Percentiles rank a stretch among this genome's conserved stretches.
Evolutionary conservation across 495 filamentous ascomycete genomes (phyloP).

Genomic region (Umbilicaria muhlenbergii): DNA sequence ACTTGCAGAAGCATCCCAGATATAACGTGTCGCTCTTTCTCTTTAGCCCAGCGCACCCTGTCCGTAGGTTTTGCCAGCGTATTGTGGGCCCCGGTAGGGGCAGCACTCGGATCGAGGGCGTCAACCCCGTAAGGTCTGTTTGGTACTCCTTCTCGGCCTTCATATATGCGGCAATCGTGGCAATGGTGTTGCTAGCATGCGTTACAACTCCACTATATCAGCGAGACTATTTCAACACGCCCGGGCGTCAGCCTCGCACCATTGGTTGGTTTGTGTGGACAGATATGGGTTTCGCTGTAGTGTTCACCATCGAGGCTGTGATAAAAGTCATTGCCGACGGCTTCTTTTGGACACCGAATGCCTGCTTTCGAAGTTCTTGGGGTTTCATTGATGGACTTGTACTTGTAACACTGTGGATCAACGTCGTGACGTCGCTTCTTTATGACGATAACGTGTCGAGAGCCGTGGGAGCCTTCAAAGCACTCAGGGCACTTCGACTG

Average conservation of each 20-base stretch:
- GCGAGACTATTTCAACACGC: conserved; percentile 53
- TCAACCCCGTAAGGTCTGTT: conserved; percentile 67
- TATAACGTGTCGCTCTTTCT: conserved; percentile 91
- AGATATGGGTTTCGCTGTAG: conserved; percentile 73
- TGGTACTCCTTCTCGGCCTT: conserved; percentile 92
- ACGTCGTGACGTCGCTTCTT: conserved; percentile 65
- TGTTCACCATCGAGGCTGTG: conserved; percentile 75
- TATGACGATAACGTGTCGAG: conserved; percentile 69
- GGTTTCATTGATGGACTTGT: conserved; percentile 92
- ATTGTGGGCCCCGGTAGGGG: conserved; percentile 89
- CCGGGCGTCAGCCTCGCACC: conserved; percentile 27
- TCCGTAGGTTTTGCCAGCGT: conserved; percentile 72
- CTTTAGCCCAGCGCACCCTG: conserved; percentile 58
- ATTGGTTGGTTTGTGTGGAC: conserved; percentile 88
- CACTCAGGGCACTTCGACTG: conserved; percentile 78
- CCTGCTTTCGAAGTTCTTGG: conserved; percentile 93
- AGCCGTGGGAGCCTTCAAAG: conserved; percentile 94
- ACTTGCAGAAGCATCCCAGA: conserved; percentile 66
- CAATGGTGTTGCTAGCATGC: conserved; percentile 92
- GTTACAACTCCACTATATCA: conserved; percentile 91
- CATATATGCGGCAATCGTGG: conserved; percentile 85
- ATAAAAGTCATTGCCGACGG: conserved; percentile 96
- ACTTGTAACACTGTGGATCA: conserved; percentile 89
- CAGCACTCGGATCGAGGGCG: conserved; percentile 67
- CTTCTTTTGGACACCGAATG: conserved; percentile 93